A percentile compares a stretch with the other conserved stretches of the same genome.
Conservation (phyloP, 495 filamentous ascomycete genomes). For the Lineolata rhizophorae region DNA sequence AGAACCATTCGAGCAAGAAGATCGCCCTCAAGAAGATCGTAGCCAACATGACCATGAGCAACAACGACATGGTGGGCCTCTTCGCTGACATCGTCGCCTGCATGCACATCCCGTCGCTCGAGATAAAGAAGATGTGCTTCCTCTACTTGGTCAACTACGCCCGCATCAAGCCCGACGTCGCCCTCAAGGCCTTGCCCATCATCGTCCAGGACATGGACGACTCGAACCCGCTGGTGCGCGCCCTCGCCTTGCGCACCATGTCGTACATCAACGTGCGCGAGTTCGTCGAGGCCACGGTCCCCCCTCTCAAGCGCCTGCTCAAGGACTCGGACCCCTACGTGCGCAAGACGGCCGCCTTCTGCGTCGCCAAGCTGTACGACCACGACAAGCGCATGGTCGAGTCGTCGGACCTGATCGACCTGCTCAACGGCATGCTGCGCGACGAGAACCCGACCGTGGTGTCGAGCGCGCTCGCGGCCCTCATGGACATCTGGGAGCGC, state of each 20-base stretch:
- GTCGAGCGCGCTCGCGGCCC: slow-evolving; percentile 69
- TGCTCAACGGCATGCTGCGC: slow-evolving; percentile 68
- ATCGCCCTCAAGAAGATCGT: slow-evolving; percentile 99
- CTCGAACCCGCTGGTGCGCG: slow-evolving; percentile 76
- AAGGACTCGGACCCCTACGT: slow-evolving; percentile 88
- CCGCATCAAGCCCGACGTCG: slow-evolving; percentile 81
- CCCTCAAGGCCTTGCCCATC: slow-evolving; percentile 77
- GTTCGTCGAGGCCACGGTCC: slow-evolving; percentile 79
- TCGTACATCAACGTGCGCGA: slow-evolving; percentile 95
- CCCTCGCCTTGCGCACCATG: slow-evolving; percentile 81
- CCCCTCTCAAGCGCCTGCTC: slow-evolving; percentile 62
- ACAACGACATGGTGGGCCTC: slow-evolving; percentile 96
- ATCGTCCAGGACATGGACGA: slow-evolving; percentile 89
- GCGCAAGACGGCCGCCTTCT: slow-evolving; percentile 90
- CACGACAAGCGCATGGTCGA: slow-evolving; percentile 86
- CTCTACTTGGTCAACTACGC: slow-evolving; percentile 94
- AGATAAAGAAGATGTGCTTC: slow-evolving; percentile 99
- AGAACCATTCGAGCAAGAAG: slow-evolving; percentile 91
- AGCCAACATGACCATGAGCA: slow-evolving; percentile 99
- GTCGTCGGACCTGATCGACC: slow-evolving; percentile 73
- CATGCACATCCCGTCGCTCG: slow-evolving; percentile 82
- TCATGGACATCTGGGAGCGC: slow-evolving; percentile 98
- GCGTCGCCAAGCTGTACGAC: slow-evolving; percentile 93
- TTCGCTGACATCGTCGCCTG: slow-evolving; percentile 89
- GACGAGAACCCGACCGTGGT: slow-evolving; percentile 97